Evolutionary conservation across 2,329 filamentous ascomycete genomes (phyloP), one percentile per base, ranked within the genome.

Genomic region (Botrytis deweyae): DNA sequence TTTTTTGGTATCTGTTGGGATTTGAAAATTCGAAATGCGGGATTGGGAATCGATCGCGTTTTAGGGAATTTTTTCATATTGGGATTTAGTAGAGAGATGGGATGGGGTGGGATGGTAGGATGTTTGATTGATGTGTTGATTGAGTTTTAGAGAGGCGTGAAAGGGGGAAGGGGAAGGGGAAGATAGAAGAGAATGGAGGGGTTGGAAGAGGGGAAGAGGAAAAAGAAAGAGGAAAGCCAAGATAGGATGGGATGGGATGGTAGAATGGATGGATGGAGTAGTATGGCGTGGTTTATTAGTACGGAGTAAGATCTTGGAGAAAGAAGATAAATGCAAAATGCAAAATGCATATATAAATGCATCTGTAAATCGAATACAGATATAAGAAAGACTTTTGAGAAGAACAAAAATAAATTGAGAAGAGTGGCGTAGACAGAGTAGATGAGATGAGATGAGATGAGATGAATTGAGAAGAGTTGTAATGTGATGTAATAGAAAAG

Each of bases 11-110:
- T 25, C 49, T 69, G 12, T 70, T 70, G 55, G 68, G 14, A 62
- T 42, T 68, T 52, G 52, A 58, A 58, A 58, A 68, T 68, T 68
- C 49, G 36, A 38, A 68, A 68, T 33, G 52, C 55, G 68, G 55
- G 55, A 36, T 59, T 40, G 25, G 38, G 55, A 33, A 61, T 44
- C 40, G 42, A 58, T 29, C 22, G 68, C 22, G 40, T 46, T 70
- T 64, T 8, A 4, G 7, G 14, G n/a, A 14, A 12, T 12, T 58
- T 67, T 67, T 16, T 4, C n/a, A 20, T 66, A 14, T 58, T 42
- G 42, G n/a, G n/a, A 58, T 29, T 36, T n/a, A 52, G 29, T 22
- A 36, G n/a, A 33, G 52, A n/a, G 36, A n/a, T 29, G n/a, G 36
- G 22, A n/a, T 62, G 36, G 46, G 20, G 12, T 20, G 18, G 33